A percentile compares a stretch with the other conserved stretches of the same genome.
Evolutionary conservation across 371 early-diverging fungal genomes (phyloP).

Genomic region (Rhizopus arrhizus): DNA sequence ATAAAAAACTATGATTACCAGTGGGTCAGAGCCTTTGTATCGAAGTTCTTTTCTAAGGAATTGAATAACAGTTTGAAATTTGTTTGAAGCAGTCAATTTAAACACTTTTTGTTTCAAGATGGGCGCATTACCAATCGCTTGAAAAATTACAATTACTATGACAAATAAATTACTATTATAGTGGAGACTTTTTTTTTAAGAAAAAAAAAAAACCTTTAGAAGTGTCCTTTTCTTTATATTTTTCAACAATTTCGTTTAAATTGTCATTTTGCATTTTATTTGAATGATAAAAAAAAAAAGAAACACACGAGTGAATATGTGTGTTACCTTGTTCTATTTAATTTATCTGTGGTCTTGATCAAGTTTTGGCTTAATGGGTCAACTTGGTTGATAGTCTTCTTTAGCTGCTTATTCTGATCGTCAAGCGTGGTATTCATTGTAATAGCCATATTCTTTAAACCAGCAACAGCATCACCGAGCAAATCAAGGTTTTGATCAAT

Average conservation of each 20-base stretch:
- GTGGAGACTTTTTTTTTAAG: too few relatives aligned
- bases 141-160: conserved; percentile 82
- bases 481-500: conserved; percentile 78
- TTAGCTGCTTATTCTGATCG: conserved; percentile 59
- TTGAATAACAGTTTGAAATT: conserved; percentile 81
- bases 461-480: conserved; percentile 61
- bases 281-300: conserved; percentile 5
- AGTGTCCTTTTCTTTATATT: conserved; percentile 18
- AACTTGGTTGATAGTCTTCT: conserved; percentile 39
- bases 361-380: conserved; percentile 52
- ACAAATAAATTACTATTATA: neutral
- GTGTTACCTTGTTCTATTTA: conserved; percentile 43
- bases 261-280: neutral
- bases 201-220: conserved; percentile 14
- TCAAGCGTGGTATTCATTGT: conserved; percentile 77
- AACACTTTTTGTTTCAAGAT: conserved; percentile 85
- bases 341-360: conserved; percentile 44
- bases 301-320: neutral
- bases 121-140: conserved; percentile 89
- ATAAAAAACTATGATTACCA: conserved; percentile 54
- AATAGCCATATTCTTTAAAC: conserved; percentile 74
- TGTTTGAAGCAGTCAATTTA: conserved; percentile 80
- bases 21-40: conserved; percentile 72
- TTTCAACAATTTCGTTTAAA: conserved; percentile 11
- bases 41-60: conserved; percentile 85